Percentiles rank a stretch among this genome's conserved stretches.
Conservation (phyloP, 176 grass and related monocot species). For the Aechmea fasciata region DNA sequence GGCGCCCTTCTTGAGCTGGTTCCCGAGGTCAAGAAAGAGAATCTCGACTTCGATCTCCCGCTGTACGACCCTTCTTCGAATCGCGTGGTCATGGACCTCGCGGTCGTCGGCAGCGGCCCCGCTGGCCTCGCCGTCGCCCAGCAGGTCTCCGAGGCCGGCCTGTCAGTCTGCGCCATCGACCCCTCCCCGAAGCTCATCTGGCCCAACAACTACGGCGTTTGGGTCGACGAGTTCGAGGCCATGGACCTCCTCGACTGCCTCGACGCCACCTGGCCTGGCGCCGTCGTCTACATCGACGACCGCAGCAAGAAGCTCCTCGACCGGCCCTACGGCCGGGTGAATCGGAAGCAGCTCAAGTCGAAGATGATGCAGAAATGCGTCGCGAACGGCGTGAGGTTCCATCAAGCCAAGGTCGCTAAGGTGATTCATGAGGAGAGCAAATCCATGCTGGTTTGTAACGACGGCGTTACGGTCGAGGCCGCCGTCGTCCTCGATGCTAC, state of each 20-base stretch:
- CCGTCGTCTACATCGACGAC: slow-evolving; percentile 55
- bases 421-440: slow-evolving; percentile 55
- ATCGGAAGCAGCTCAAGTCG: slow-evolving; percentile 79
- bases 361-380: slow-evolving; percentile 85
- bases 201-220: slow-evolving; percentile 97
- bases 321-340: slow-evolving; percentile 67
- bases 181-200: slow-evolving; percentile 61
- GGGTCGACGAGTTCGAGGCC: slow-evolving; percentile 92
- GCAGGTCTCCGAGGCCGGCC: slow-evolving; percentile 72
- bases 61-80: slow-evolving; percentile 72
- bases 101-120: slow-evolving; percentile 73
- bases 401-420: slow-evolving; percentile 71
- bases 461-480: slow-evolving; percentile 60
- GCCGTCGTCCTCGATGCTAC: slow-evolving; percentile 84
- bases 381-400: slow-evolving; percentile 53
- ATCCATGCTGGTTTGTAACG: slow-evolving; percentile 72
- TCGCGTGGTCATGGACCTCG: slow-evolving; percentile 55
- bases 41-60: slow-evolving; percentile 64
- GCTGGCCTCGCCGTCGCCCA: slow-evolving; percentile 84
- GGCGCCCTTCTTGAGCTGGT: slow-evolving; percentile 36
- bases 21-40: slow-evolving; percentile 41
- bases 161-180: slow-evolving; percentile 82
- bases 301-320: slow-evolving; percentile 38
- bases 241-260: slow-evolving; percentile 87
- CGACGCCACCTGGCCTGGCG: slow-evolving; percentile 58